Evolutionary conservation across 495 filamentous ascomycete genomes (phyloP), one percentile per base, ranked within the genome.

Genomic region (Entonaema liquescens): DNA sequence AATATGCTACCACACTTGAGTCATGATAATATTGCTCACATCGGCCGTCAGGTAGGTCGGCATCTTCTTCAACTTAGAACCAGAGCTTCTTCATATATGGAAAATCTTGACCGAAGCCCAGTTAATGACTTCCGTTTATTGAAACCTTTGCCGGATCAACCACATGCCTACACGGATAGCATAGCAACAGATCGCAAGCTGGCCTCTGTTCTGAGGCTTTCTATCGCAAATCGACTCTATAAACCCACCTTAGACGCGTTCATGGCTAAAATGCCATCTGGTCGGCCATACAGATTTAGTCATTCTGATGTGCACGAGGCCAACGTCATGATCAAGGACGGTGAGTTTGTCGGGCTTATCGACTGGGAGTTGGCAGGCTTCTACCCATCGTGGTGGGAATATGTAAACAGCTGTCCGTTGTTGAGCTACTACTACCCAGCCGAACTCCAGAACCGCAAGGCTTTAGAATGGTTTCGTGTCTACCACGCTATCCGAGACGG

Each of bases 311-410:
- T 67, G 19, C 53, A 59, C 42, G 42, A 50, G 12, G 44, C n/a
- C 1, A 71, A 59, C 5, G 33, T 67, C 13, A 71, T 67, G 62
- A 50, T 71, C 8, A 47, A 67, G 19, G 44, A 66, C 12, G 68
- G 62, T 0, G 54, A 59, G 23, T 71, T 67, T 33, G 53, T 29
- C 9, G 59, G 63, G 21, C 63, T 66, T 12, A 31, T 59, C 35
- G 23, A 55, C 44, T 71, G 59, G 63, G 36, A 49, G 58, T 42
- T 67, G 3, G 52, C 36, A 5, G 68, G 68, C 2, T 65, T 49
- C 40, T 65, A 65, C 38, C 68, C 68, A 1, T 12, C 9, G 13
- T 71, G 68, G 68, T 71, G 68, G 62, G 68, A 71, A 31, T 71
- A 50, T 19, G 49, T 71, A 29, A 65, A 65, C n/a, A 52, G 62